phyloP scores from a whole-genome alignment of 176 grass and related monocot genomes.

The Thinopyrum elongatum region DNA sequence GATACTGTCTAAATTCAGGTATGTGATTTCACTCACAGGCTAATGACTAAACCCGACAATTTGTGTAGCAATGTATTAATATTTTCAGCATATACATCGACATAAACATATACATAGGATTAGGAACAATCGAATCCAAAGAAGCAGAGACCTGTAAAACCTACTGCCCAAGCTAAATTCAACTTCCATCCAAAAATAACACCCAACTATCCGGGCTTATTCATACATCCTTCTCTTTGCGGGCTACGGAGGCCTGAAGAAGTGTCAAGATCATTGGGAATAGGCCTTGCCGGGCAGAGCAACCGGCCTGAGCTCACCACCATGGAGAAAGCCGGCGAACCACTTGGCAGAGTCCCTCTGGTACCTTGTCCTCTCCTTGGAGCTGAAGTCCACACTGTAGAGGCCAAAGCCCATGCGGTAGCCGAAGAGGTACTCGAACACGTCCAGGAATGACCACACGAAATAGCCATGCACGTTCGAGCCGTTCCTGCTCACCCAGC shows the following conservation, averaged over 20 bases:
- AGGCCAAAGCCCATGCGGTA: constrained; percentile 58
- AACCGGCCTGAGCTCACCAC: constrained; percentile 40
- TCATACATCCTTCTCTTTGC: background rate
- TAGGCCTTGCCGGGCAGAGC: constrained; percentile 33
- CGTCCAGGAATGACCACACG: constrained; percentile 87
- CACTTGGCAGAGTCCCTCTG: constrained; percentile 61
- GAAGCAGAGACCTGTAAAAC: background rate
- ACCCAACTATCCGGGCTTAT: background rate
- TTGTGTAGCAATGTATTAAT: background rate
- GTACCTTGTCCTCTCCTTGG: constrained; percentile 54
- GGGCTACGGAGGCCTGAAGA: background rate
- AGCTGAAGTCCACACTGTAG: constrained; percentile 54
- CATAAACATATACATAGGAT: background rate
- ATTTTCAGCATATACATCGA: background rate
- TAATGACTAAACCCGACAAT: background rate
- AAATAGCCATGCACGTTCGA: constrained; percentile 83
- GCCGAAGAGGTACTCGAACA: constrained; percentile 59
- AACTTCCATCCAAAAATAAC: background rate
- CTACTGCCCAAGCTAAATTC: background rate
- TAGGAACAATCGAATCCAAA: background rate
- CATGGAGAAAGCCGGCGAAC: constrained; percentile 60
- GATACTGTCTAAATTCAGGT: background rate
- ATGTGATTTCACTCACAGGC: background rate
- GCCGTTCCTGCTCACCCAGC: constrained; percentile 55
- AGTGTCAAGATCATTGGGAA: constrained; percentile 20